Conservation (phyloP, 371 early-diverging fungal genomes). For the Rhizopus sp. region DNA sequence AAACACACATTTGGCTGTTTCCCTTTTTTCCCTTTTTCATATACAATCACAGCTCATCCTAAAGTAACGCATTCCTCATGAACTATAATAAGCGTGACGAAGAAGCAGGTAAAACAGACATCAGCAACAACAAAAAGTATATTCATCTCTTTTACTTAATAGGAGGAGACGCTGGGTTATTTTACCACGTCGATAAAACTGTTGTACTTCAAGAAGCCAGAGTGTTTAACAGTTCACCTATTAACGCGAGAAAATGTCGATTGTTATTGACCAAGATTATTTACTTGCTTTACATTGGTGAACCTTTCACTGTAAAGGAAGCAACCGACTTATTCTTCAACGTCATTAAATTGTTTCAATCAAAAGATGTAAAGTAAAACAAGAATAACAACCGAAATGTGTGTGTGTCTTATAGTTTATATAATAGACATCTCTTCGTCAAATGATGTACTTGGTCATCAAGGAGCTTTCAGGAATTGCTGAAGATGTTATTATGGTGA, state of each 20-base stretch:
- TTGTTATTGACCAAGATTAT: slow-evolving; percentile 90
- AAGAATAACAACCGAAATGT: not conserved
- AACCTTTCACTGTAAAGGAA: slow-evolving; percentile 86
- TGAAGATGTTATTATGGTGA: slow-evolving; percentile 96
- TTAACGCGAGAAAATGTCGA: slow-evolving; percentile 93
- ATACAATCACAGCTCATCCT: not conserved
- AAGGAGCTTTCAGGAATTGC: slow-evolving; percentile 91
- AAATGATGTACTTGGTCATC: slow-evolving; percentile 95
- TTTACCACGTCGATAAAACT: slow-evolving; percentile 85
- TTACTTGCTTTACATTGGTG: slow-evolving; percentile 89
- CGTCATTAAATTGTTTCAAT: slow-evolving; percentile 95
- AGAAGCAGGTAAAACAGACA: slow-evolving; percentile 39
- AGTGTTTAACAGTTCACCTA: slow-evolving; percentile 95
- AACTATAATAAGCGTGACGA: slow-evolving; percentile 63
- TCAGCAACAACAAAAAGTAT: slow-evolving; percentile 26
- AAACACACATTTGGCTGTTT: not conserved
- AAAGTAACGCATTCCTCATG: slow-evolving; percentile 25
- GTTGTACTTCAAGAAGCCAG: slow-evolving; percentile 96
- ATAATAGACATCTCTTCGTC: slow-evolving; percentile 80
- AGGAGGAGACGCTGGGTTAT: slow-evolving; percentile 51
- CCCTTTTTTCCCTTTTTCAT: not conserved
- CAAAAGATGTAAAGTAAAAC: slow-evolving; percentile 77
- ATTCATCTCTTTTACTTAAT: not conserved
- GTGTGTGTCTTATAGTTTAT: slow-evolving; percentile 3
- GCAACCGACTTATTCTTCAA: slow-evolving; percentile 98